Conservation (phyloP, 441 rosid species). For the Aquilaria agallochum region DNA sequence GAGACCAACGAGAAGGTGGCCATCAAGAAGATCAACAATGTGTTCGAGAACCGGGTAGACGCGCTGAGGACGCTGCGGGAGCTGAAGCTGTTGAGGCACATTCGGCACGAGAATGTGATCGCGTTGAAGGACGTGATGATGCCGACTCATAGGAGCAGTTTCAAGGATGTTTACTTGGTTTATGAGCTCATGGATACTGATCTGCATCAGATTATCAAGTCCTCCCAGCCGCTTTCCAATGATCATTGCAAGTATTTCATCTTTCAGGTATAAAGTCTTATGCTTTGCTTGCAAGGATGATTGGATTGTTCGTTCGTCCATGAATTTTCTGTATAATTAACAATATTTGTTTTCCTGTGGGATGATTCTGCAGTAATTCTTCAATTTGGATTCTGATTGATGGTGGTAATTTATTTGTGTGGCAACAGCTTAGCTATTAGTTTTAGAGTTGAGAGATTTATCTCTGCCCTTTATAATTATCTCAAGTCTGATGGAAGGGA, state of each 20-base stretch:
- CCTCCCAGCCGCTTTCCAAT: conserved; percentile 55
- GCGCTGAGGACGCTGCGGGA: conserved; percentile 66
- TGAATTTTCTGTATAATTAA: too few species aligned
- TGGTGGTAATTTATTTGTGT: too few species aligned
- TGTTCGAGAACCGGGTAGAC: conserved; percentile 56
- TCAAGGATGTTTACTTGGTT: conserved; percentile 71
- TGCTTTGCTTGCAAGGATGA: conserved; percentile 1
- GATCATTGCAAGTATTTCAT: conserved; percentile 75
- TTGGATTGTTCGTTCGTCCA: background rate
- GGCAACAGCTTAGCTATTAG: too few species aligned
- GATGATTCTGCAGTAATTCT: too few species aligned
- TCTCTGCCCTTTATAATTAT: too few species aligned
- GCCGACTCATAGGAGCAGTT: conserved; percentile 40
- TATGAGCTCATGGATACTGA: conserved; percentile 78
- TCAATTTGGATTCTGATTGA: too few species aligned
- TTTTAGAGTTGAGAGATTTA: too few species aligned
- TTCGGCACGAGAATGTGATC: conserved; percentile 62
- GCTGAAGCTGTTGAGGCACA: conserved; percentile 60
- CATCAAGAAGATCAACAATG: conserved; percentile 64
- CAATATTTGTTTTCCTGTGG: too few species aligned
- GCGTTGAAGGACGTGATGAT: conserved; percentile 69
- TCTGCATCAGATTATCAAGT: conserved; percentile 68
- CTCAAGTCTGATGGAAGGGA: too few species aligned
- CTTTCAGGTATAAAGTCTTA: conserved; percentile 46
- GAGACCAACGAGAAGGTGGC: conserved; percentile 69